Conservation (phyloP, 2,329 filamentous ascomycete species). For the Colletotrichum sp. region DNA sequence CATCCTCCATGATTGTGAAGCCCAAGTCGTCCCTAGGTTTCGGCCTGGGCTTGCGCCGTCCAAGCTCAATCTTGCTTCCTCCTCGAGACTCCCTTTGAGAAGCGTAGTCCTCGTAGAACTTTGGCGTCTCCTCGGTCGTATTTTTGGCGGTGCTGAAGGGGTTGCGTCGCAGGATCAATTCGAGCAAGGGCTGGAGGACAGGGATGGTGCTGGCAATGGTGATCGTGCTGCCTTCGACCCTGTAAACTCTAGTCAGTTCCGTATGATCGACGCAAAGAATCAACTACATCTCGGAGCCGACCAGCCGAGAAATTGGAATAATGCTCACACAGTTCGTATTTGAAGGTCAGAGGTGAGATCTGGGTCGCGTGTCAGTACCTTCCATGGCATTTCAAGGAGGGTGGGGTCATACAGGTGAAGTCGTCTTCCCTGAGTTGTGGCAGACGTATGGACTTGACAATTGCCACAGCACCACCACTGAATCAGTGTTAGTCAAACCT, state of each 20-base stretch:
- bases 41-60: constrained; percentile 8
- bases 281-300: neutral
- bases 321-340: constrained; percentile 47
- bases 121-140: neutral
- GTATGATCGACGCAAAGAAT: neutral
- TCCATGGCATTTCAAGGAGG: neutral
- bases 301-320: neutral
- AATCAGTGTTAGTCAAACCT: neutral
- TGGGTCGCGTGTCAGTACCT: neutral
- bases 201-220: constrained; percentile 40
- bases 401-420: constrained; percentile 25
- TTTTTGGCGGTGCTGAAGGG: neutral
- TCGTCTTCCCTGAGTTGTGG: constrained; percentile 30
- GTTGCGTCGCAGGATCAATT: neutral
- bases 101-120: neutral
- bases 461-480: constrained; percentile 26
- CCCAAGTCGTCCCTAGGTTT: constrained; percentile 17
- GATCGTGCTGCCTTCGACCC: constrained; percentile 36
- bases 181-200: constrained; percentile 33
- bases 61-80: constrained; percentile 6
- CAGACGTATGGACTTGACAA: constrained; percentile 38
- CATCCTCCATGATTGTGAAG: constrained; percentile 19
- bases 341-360: constrained; percentile 44
- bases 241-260: constrained; percentile 6
- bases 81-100: neutral